phyloP scores from a whole-genome alignment of 2,329 filamentous ascomycete species.

The Xylariaceae sp. region DNA sequence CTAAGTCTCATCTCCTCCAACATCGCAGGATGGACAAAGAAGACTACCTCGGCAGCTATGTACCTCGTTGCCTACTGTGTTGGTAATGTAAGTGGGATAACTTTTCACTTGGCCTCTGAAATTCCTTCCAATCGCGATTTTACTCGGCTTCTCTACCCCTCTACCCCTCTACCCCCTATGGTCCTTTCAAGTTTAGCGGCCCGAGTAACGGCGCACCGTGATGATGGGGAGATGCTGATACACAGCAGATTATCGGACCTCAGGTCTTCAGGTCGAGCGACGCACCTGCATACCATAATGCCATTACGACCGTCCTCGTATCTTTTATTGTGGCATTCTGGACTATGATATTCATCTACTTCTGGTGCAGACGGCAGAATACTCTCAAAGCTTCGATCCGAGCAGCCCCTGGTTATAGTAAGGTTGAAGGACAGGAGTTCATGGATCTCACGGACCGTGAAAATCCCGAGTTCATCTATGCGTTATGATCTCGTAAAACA shows the following conservation, averaged over 20 bases:
- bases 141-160: neutral
- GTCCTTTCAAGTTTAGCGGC: neutral
- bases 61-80: constrained; percentile 59
- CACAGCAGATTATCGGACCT: constrained; percentile 48
- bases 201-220: neutral
- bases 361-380: constrained; percentile 67
- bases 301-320: constrained; percentile 68
- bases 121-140: neutral
- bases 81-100: constrained; percentile 50
- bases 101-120: neutral
- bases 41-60: constrained; percentile 63
- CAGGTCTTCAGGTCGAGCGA: constrained; percentile 64
- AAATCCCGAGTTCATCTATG: constrained; percentile 70
- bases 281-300: constrained; percentile 65
- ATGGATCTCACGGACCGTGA: constrained; percentile 71
- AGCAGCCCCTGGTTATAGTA: constrained; percentile 62
- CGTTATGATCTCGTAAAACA: constrained; percentile 45
- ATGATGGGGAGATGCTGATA: neutral
- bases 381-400: constrained; percentile 61
- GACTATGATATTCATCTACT: constrained; percentile 66
- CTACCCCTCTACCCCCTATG: neutral
- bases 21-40: constrained; percentile 63
- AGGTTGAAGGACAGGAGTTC: constrained; percentile 72
- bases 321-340: constrained; percentile 61
- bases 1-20: constrained; percentile 70